Conservation (phyloP, 345 rosid species). For the Leavenworthia alabamica region DNA sequence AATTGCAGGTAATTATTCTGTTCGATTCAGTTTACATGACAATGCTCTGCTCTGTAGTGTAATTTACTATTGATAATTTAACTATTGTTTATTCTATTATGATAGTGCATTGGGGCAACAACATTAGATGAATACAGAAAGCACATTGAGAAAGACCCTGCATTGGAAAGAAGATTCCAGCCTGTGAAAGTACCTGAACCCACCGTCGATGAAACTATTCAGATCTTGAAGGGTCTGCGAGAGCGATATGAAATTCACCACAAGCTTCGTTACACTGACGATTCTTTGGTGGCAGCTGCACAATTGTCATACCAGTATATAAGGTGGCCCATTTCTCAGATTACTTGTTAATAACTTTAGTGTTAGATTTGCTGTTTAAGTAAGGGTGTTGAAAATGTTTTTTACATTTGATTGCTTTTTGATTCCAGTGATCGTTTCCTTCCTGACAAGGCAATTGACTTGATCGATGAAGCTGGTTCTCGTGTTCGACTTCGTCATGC, state of each 20-base stretch:
- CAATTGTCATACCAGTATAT: slow-evolving; percentile 43
- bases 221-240: slow-evolving; percentile 51
- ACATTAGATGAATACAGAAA: slow-evolving; percentile 92
- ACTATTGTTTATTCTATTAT: background rate
- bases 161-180: slow-evolving; percentile 94
- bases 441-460: slow-evolving; percentile 65
- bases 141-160: slow-evolving; percentile 98
- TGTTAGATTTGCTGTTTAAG: background rate
- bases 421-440: slow-evolving; percentile 54
- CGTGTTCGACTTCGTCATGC: slow-evolving; percentile 52
- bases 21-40: background rate
- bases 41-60: background rate
- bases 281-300: slow-evolving; percentile 41
- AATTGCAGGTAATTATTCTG: slow-evolving; percentile 66
- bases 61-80: background rate
- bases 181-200: slow-evolving; percentile 98
- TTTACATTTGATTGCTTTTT: background rate
- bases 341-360: background rate
- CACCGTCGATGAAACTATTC: slow-evolving; percentile 86
- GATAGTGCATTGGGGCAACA: slow-evolving; percentile 97
- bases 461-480: slow-evolving; percentile 74
- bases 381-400: background rate
- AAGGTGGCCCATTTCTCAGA: slow-evolving; percentile 22
- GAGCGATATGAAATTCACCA: slow-evolving; percentile 57
- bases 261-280: slow-evolving; percentile 29